These are phyloP conservation scores for Leptosphaerulina australis DNA, from an alignment of 2,329 filamentous ascomycete species.

Conservation along the genomic window DNA sequence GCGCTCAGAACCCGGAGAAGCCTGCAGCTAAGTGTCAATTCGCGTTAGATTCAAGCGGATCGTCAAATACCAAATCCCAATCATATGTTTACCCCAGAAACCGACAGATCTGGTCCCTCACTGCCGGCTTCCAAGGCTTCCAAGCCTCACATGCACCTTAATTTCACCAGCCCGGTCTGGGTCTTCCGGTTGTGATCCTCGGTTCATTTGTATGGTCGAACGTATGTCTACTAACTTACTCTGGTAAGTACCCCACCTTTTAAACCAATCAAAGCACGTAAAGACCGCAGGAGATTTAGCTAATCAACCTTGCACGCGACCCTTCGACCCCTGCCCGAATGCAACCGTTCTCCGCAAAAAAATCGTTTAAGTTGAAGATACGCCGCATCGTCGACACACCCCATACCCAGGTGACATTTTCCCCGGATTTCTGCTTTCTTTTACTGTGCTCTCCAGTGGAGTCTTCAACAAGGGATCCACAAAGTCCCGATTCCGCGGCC, in stretches of 20 bases:
- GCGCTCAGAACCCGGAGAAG: constrained; percentile 17
- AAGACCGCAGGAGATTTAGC: constrained; percentile 13
- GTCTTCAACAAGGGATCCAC: constrained; percentile 1
- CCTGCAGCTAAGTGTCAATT: constrained; percentile 15
- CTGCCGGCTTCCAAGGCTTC: constrained; percentile 2
- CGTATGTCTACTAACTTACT: constrained; percentile 1
- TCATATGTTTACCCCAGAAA: constrained; percentile 12
- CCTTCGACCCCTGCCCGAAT: background rate
- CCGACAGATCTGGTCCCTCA: constrained; percentile 2
- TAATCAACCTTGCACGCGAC: constrained; percentile 8
- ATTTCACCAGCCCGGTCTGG: constrained; percentile 7
- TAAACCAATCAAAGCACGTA: constrained; percentile 7
- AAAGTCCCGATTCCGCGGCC: background rate
- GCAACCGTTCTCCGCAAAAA: constrained; percentile 9
- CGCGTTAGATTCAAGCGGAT: constrained; percentile 2
- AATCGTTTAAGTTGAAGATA: constrained; percentile 15
- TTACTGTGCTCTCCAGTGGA: constrained; percentile 7
- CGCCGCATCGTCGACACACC: constrained; percentile 8
- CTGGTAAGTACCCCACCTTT: constrained; percentile 2
- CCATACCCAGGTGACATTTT: constrained; percentile 10
- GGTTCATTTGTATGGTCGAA: constrained; percentile 1
- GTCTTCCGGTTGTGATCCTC: background rate
- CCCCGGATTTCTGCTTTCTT: constrained; percentile 7
- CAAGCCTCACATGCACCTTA: constrained; percentile 6
- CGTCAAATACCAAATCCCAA: constrained; percentile 13